Conservation (phyloP, 2,329 filamentous ascomycete genomes). For the Lizonia empirigonia region DNA sequence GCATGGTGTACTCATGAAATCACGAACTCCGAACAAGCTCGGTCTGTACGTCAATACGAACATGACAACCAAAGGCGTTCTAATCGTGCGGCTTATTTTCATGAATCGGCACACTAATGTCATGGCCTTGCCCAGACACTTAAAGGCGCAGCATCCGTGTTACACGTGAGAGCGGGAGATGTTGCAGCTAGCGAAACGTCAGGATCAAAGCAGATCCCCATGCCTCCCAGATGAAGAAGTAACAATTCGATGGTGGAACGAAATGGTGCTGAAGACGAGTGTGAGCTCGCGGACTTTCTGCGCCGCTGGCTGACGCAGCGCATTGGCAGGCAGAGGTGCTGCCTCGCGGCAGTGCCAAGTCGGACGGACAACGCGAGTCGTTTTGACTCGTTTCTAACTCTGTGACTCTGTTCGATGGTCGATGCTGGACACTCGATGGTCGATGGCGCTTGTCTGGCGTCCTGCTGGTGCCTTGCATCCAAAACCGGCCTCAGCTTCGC, state of each 20-base stretch:
- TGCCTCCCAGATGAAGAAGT: constrained; percentile 1
- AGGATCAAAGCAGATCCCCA: background rate
- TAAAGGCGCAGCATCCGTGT: background rate
- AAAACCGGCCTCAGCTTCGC: background rate
- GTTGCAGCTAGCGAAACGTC: background rate
- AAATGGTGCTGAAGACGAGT: background rate
- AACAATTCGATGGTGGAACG: background rate
- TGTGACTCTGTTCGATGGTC: background rate
- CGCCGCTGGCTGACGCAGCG: background rate
- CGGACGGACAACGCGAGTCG: background rate
- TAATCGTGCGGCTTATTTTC: background rate
- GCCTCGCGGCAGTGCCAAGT: background rate
- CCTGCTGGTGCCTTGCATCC: constrained; percentile 5
- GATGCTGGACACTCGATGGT: background rate
- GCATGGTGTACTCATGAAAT: background rate
- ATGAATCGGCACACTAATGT: background rate
- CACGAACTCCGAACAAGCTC: background rate
- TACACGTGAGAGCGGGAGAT: background rate
- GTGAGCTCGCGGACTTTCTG: background rate
- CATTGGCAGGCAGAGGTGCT: background rate
- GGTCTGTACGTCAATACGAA: background rate
- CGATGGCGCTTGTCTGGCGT: constrained; percentile 2
- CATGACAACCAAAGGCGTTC: background rate
- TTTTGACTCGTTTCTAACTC: background rate
- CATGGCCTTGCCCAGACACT: background rate